Percentiles rank a stretch among this genome's conserved stretches.
Evolutionary conservation across 176 grass and related monocot genomes (phyloP).

Genomic region (Carex pumila): DNA sequence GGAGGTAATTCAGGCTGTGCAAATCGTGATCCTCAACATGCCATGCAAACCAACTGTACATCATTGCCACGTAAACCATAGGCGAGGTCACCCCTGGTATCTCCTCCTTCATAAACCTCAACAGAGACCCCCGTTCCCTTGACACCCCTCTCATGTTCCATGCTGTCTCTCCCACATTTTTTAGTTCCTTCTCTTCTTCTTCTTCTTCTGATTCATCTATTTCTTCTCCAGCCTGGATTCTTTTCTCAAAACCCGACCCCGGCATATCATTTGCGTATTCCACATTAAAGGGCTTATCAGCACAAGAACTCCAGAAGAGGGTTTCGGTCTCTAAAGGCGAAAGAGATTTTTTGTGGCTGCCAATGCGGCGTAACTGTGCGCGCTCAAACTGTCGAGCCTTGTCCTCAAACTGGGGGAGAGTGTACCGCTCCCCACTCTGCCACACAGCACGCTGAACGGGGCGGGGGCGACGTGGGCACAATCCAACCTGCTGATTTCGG

Average conservation of each 20-base stretch:
- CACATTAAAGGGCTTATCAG: slow-evolving; percentile 71
- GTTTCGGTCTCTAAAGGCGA: slow-evolving; percentile 61
- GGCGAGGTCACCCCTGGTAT: slow-evolving; percentile 93
- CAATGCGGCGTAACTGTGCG: slow-evolving; percentile 33
- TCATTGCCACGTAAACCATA: slow-evolving; percentile 97
- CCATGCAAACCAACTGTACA: slow-evolving; percentile 99
- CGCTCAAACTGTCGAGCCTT: slow-evolving; percentile 74
- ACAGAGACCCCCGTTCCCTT: slow-evolving; percentile 60
- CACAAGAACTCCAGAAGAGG: slow-evolving; percentile 90
- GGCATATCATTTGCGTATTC: slow-evolving; percentile 99
- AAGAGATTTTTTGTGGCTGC: slow-evolving; percentile 28
- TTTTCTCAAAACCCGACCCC: slow-evolving; percentile 55
- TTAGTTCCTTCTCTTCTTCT: slow-evolving; percentile 13
- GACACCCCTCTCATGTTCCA: slow-evolving; percentile 97
- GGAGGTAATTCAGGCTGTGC: slow-evolving; percentile 95
- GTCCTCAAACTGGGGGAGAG: slow-evolving; percentile 69
- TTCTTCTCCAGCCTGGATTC: slow-evolving; percentile 16
- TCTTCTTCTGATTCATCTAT: slow-evolving; percentile 16
- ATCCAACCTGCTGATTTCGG: slow-evolving; percentile 87
- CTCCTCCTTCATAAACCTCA: slow-evolving; percentile 79
- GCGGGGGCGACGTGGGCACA: slow-evolving; percentile 72
- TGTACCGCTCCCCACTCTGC: slow-evolving; percentile 93
- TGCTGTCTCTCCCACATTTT: slow-evolving; percentile 76
- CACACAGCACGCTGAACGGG: slow-evolving; percentile 74
- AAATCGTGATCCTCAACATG: slow-evolving; percentile 99